These are phyloP conservation scores for Lachancea sp. DNA, from an alignment of 805 yeast genomes.

Conservation along the genomic window DNA sequence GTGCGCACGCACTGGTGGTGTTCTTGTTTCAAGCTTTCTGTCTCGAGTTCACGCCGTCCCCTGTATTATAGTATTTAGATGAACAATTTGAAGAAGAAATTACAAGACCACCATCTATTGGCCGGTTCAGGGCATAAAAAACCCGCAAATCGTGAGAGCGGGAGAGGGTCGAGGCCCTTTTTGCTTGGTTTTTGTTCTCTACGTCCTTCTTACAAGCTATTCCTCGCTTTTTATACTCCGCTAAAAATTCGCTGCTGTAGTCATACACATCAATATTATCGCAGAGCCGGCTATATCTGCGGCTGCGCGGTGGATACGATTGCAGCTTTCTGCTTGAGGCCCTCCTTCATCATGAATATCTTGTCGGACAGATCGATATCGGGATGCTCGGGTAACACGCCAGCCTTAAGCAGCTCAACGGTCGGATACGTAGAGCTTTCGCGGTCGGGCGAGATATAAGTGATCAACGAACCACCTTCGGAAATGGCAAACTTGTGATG, in stretches of 20 bases:
- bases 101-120: neutral
- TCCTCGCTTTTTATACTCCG: too few species aligned
- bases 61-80: constrained; percentile 2
- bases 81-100: neutral
- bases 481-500: constrained; percentile 84
- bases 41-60: too few species aligned
- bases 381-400: constrained; percentile 42
- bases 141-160: neutral
- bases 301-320: constrained; percentile 7
- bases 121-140: too few species aligned
- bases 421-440: constrained; percentile 61
- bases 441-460: constrained; percentile 75
- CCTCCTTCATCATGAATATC: constrained; percentile 56
- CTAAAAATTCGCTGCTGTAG: too few species aligned
- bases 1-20: too few species aligned
- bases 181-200: too few species aligned
- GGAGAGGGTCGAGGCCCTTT: too few species aligned
- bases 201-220: neutral
- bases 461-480: constrained; percentile 65
- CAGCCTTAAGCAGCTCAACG: constrained; percentile 41
- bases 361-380: constrained; percentile 42
- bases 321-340: constrained; percentile 40
- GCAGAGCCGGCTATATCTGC: constrained; percentile 1
- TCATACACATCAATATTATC: too few species aligned
- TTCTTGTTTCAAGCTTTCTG: too few species aligned